Base-by-base conservation (phyloP, 768 basidiomycete species). In the Gloeophyllum trabeum region DNA sequence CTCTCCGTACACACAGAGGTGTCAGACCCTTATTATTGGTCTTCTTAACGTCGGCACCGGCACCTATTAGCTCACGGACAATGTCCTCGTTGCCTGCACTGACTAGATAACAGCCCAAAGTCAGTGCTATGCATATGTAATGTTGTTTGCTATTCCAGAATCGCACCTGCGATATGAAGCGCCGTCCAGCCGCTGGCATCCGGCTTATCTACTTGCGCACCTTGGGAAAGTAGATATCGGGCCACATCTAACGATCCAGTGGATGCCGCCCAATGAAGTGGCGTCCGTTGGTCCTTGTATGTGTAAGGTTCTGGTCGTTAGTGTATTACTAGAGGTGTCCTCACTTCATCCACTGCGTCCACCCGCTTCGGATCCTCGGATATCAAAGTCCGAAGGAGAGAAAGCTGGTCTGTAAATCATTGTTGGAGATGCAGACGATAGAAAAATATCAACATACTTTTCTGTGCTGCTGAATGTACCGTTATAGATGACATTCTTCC, bases 211-310 rank as follows among this genome's bases (percentile, higher is more conserved):
- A 86, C 71, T 46, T 84, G 78, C 20, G 79, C 79, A 46, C 74
- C 69, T 50, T 77, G 75, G 59, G 79, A 80, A 44, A 89, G 64
- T 49, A 91, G 67, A 58, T 76, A 83, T 42, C 72, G 66, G 22
- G 56, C 70, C 47, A 86, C 76, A 42, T 85, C 82, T 43, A 75
- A 57, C 30, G 79, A 71, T 40, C 84, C 86, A 16, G 76, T 76
- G 7, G 79, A 80, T 10, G 86, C 77, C 43, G 86, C 83, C 85
- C 86, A 89, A 53, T 91, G 88, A n/a, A 91, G 61, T 6, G 88
- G 73, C 0, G 88, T 86, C 24, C 88, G 69, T 28, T 70, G 79
- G 56, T 91, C 87, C 85, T 88, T 6, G 22, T 20, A n/a, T 13
- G 30, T 23, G 18, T 41, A 28, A 30, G 21, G 10, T 14, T 40